phyloP scores from a whole-genome alignment of 139 green algal species.

The Gonium pectorale region DNA sequence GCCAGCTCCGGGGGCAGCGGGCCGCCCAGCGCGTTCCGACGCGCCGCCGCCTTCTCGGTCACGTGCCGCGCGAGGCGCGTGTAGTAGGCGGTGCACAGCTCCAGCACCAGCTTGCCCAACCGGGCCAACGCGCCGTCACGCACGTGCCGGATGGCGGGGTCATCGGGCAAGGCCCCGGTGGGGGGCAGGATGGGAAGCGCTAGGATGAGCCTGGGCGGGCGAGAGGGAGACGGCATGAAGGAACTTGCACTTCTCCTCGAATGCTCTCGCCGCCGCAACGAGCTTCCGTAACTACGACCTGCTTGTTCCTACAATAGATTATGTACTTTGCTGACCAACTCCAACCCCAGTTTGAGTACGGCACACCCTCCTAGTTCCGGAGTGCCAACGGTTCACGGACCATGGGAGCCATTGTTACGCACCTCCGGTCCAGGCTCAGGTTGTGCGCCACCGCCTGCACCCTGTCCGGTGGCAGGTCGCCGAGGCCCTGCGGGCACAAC shows the following conservation, averaged over 20 bases:
- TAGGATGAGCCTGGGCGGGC: conserved; percentile 38
- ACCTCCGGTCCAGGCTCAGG: conserved; percentile 44
- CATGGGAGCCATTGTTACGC: neutral
- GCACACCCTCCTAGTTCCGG: too few species aligned
- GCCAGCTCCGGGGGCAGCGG: conserved; percentile 30
- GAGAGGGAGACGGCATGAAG: neutral
- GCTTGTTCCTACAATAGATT: too few species aligned
- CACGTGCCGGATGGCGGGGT: conserved; percentile 17
- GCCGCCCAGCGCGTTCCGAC: neutral
- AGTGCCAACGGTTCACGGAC: too few species aligned
- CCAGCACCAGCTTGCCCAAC: conserved; percentile 47
- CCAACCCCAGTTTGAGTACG: too few species aligned
- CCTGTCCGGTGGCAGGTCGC: conserved; percentile 38
- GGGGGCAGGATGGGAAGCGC: conserved; percentile 25
- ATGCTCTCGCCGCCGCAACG: too few species aligned
- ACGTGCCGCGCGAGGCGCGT: conserved; percentile 8
- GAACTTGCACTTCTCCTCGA: too few species aligned
- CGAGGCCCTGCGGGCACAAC: neutral
- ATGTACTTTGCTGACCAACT: too few species aligned
- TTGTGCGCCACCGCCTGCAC: conserved; percentile 48
- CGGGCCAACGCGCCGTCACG: conserved; percentile 1
- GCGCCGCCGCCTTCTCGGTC: conserved; percentile 36
- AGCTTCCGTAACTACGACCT: too few species aligned
- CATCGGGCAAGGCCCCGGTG: conserved; percentile 4
- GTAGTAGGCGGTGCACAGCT: conserved; percentile 46